Base-by-base conservation (phyloP, 108 stramenopile species). In the Cyclotella kingstonii region DNA sequence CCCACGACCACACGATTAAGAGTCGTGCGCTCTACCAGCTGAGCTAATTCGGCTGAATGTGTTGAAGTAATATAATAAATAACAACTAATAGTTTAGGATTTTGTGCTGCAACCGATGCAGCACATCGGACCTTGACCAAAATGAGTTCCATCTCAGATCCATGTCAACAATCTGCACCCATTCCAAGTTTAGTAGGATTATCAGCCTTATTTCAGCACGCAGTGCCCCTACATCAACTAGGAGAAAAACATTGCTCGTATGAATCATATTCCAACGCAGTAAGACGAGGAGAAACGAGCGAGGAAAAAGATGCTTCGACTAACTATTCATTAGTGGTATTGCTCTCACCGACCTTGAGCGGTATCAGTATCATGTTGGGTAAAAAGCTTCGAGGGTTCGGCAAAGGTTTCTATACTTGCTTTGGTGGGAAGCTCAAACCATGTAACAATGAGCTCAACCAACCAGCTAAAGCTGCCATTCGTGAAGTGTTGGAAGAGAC, bases 1-100 rank as follows among this genome's bases (percentile, higher is more conserved):
- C 92, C 92, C 88, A 82, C 85, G 92, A 93, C 88, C 88, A 93
- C 88, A 90, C 92, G 92, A 85, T 93, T 93, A 93, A 93, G 84
- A 93, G 91, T 84, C 91, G 91, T 85, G 91, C 91, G 91, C 91
- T 93, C 91, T 93, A 75, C 91, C n/a, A n/a, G 5, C 43, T 18
- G 5, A n/a, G n/a, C n/a, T n/a, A n/a, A n/a, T n/a, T n/a, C n/a
- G n/a, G n/a, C 7, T 44, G 36, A 11, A 11, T 7, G 36, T 36
- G 7, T 36, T 36, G 9, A 36, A 36, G 36, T 36, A 11, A 11
- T 36, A 7, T 36, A 11, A 9, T 36, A 36, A 7, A 36, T 9
- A 36, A 36, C 11, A 36, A 7, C 7, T 9, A 36, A 36, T n/a
- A n/a, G n/a, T n/a, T n/a, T n/a, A n/a, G n/a, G n/a, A n/a, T n/a